Evolutionary conservation across 306 rosid genomes (phyloP), one percentile per base, ranked within the genome.

Genomic region (Trifolium repens): DNA sequence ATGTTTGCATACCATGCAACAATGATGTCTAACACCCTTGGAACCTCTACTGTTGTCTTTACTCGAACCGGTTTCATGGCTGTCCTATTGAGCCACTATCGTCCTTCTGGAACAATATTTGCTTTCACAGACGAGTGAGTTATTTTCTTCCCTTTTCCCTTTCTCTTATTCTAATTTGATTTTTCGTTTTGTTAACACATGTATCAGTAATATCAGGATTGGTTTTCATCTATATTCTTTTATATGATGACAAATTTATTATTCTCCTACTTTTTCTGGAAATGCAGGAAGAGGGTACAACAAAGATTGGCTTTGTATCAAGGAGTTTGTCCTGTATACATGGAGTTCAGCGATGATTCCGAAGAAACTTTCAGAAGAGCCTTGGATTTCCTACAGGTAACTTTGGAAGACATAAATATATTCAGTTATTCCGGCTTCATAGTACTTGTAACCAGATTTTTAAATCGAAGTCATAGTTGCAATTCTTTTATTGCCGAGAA

Each of bases 1-100:
- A 94, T 92, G 97, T 94, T 94, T 87, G 99, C 99, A 49, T 94
- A 90, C 88, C 99, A 94, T 80, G 97, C 99, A 54, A 92, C 99
- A 74, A 90, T 90, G 91, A 94, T 94, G 98, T 90, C 99, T 72
- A 94, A 94, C 82, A 92, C 97, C 74, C 99, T 94, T 57, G 96
- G 99, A 82, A 94, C 97, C 49, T 90, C 99, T 59, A 89, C 93
- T 22, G 93, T 94, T 47, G 99, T 92, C 61, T 94, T 94, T 80
- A 94, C 99, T 26, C 87, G 92, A 83, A 85, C 93, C 10, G 99
- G 99, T 84, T 94, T 88, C 84, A 94, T 92, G 99, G 91, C 92
- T 78, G 84, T 90, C 77, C 88, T 94, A 9, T 71, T 94, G 67
- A 92, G 97, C 78, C 99, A 94, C 71, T 94, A 85, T 74, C 93